Evolutionary conservation across 1,139 yeast species (phyloP).

Genomic region (Lodderomyces theae): DNA sequence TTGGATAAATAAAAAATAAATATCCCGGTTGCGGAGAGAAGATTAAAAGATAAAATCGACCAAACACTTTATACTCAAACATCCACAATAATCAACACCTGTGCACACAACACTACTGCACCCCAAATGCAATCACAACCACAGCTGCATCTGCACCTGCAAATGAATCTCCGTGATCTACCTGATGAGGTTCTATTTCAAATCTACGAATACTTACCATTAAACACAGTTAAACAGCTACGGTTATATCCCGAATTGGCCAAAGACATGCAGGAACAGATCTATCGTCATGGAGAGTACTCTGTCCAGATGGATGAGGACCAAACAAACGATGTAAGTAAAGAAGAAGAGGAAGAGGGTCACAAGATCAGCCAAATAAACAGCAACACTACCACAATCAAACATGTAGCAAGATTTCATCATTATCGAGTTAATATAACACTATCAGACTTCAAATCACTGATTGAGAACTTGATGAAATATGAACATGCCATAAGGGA

Average conservation of each 20-base stretch:
- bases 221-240: slow-evolving; percentile 10
- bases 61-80: too few relatives aligned
- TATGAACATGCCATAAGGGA: slow-evolving; percentile 18
- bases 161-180: slow-evolving; percentile 16
- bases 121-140: neutral
- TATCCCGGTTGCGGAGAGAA: too few relatives aligned
- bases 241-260: slow-evolving; percentile 10
- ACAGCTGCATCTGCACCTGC: neutral
- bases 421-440: slow-evolving; percentile 12
- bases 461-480: slow-evolving; percentile 14
- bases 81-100: too few relatives aligned
- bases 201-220: slow-evolving; percentile 12
- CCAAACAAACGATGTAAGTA: neutral
- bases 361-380: slow-evolving; percentile 1
- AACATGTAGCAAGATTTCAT: slow-evolving; percentile 11
- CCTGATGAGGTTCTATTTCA: slow-evolving; percentile 14
- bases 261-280: slow-evolving; percentile 3
- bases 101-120: too few relatives aligned
- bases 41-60: too few relatives aligned
- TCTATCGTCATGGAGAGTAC: slow-evolving; percentile 11
- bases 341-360: neutral
- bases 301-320: slow-evolving; percentile 10
- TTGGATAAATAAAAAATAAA: too few relatives aligned
- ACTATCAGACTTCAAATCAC: slow-evolving; percentile 13
- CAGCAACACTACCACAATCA: slow-evolving; percentile 3